Evolutionary conservation across 2,329 filamentous ascomycete genomes (phyloP).

Genomic region (Cladophialophora carrionii): DNA sequence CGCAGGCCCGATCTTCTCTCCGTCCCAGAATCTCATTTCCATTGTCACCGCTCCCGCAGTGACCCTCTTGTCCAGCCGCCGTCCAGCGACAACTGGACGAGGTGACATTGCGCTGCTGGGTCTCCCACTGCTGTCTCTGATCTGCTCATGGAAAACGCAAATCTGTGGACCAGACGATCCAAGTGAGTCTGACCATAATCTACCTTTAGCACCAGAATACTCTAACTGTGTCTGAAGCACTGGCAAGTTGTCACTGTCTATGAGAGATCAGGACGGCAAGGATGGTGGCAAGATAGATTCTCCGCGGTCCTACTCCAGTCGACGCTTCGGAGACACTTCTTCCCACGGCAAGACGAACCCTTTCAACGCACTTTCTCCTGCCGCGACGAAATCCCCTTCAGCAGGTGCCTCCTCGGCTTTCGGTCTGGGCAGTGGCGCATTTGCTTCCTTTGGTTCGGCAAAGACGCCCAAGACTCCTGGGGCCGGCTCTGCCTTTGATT

Average conservation of each 20-base stretch:
- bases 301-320: constrained; percentile 67
- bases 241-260: constrained; percentile 89
- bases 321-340: constrained; percentile 73
- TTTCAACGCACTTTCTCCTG: constrained; percentile 74
- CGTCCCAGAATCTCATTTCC: background rate
- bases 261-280: constrained; percentile 62
- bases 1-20: background rate
- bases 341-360: constrained; percentile 76
- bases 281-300: constrained; percentile 60
- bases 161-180: constrained; percentile 55
- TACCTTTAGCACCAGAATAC: constrained; percentile 26
- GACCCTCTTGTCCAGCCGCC: background rate
- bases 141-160: constrained; percentile 54
- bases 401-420: constrained; percentile 83
- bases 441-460: constrained; percentile 85
- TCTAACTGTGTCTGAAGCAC: constrained; percentile 57
- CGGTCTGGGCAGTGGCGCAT: constrained; percentile 89
- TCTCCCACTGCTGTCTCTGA: constrained; percentile 19
- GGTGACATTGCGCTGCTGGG: background rate
- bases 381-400: constrained; percentile 73
- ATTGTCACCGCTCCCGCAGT: background rate
- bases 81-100: background rate
- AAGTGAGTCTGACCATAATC: constrained; percentile 46
- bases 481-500: constrained; percentile 73
- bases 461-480: constrained; percentile 83